Base-by-base conservation (phyloP, 2,329 filamentous ascomycete genomes). In the Tolypocladium nubicola region DNA sequence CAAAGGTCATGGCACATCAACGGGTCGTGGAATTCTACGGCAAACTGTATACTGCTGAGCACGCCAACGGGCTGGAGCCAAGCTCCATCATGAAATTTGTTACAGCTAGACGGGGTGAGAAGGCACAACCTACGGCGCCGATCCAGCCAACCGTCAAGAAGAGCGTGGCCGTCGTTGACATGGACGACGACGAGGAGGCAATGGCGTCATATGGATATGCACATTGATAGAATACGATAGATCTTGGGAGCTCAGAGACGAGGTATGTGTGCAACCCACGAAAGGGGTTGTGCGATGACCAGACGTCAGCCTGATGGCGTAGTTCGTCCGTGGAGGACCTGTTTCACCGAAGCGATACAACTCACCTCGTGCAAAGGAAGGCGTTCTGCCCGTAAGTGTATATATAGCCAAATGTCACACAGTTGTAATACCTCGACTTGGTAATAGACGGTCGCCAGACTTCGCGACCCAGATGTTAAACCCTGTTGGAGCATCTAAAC, bases 1-100 rank as follows among this genome's bases (percentile, higher is more conserved):
- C 76, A 60, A 97, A 95, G 73, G 93, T 99, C 33, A 92, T 96
- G 85, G 94, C 95, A 3, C 94, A 99, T 68, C 86, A 90, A 1
- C 85, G 85, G 64, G 94, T 99, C 21, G 79, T 90, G 7, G 79
- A 79, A 2, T 99, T 99, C 68, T 99, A 99, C 70, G 80, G 84
- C 61, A 88, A 89, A 65, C 75, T 99, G 40, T 88, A 88, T 64
- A 86, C 84, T 59, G 89, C 87, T 4, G 88, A 89, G 55, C 75
- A 83, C 43, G 75, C 74, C 8, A 56, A 67, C 54, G 66, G 67
- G 56, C 21, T 33, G 4, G 73, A 69, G 57, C 60, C 67, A 4
- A 57, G 53, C 11, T 65, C 64, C 2, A 73, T 81, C 52, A 61
- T 72, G 16, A 74, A 75, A 35, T 78, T 78, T 56, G 66, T 75